Percentiles rank a stretch among this genome's conserved stretches.
These are phyloP conservation scores for Blastomyces parvus DNA, from an alignment of 2,329 filamentous ascomycete genomes.

Conservation along the genomic window DNA sequence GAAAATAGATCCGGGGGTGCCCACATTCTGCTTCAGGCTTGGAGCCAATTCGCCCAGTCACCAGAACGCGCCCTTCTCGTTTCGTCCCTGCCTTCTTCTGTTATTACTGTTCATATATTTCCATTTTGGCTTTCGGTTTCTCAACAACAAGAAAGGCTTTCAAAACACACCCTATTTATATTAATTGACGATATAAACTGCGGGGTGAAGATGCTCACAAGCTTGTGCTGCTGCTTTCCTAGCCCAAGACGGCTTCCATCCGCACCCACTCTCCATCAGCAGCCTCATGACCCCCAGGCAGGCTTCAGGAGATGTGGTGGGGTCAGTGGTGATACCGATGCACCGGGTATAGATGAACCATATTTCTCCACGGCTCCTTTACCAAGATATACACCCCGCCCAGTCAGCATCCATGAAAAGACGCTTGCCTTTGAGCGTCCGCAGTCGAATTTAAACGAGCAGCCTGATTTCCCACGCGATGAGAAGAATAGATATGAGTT, in stretches of 20 bases:
- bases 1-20: slow-evolving; percentile 2
- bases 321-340: slow-evolving; percentile 6
- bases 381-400: slow-evolving; percentile 34
- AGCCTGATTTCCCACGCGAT: slow-evolving; percentile 17
- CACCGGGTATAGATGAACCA: slow-evolving; percentile 19
- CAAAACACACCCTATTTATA: background rate
- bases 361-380: slow-evolving; percentile 29
- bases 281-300: slow-evolving; percentile 5
- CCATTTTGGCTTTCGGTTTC: background rate
- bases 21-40: background rate
- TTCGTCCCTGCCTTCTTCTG: background rate
- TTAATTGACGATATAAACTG: background rate
- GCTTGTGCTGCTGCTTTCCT: slow-evolving; percentile 21
- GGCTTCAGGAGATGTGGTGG: slow-evolving; percentile 14
- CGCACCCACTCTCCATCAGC: slow-evolving; percentile 3
- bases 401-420: slow-evolving; percentile 32
- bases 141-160: background rate
- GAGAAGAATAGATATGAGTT: slow-evolving; percentile 26
- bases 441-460: slow-evolving; percentile 18
- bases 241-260: slow-evolving; percentile 8
- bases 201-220: slow-evolving; percentile 20
- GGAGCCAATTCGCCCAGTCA: background rate
- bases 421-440: slow-evolving; percentile 22
- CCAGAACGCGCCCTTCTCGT: background rate
- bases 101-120: background rate